Percentiles rank a stretch among this genome's conserved stretches.
These are phyloP conservation scores for Cyclostephanos invisitatus DNA, from an alignment of 108 stramenopile species.

Conservation along the genomic window DNA sequence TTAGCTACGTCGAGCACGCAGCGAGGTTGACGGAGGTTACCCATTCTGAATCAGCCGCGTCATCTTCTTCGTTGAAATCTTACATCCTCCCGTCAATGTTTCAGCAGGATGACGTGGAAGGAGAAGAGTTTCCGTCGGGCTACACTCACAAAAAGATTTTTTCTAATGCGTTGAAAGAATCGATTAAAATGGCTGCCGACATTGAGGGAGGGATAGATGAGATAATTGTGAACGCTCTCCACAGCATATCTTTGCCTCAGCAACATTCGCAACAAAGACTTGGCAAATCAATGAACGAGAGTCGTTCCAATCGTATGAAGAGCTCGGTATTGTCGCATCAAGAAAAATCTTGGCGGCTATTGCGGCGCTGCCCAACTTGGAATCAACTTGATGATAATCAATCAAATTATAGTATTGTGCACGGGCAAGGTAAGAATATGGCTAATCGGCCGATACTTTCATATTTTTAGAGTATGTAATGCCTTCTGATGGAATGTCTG, in stretches of 20 bases:
- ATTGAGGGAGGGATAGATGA: constrained; percentile 47
- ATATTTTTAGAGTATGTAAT: background rate
- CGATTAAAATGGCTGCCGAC: constrained; percentile 26
- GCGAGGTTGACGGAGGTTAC: constrained; percentile 4
- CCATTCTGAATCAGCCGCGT: background rate
- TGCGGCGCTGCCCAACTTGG: constrained; percentile 74
- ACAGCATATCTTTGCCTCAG: constrained; percentile 48
- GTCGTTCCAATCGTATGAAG: constrained; percentile 20
- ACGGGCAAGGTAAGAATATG: constrained; percentile 55
- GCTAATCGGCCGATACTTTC: background rate
- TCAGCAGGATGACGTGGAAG: constrained; percentile 11
- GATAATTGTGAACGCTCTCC: constrained; percentile 56
- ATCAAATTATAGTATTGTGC: constrained; percentile 43
- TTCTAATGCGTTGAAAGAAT: constrained; percentile 33
- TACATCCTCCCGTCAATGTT: constrained; percentile 15
- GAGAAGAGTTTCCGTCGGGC: constrained; percentile 11
- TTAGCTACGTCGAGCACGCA: constrained; percentile 21
- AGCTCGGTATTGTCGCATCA: constrained; percentile 38
- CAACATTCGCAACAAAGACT: background rate
- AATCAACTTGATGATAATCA: constrained; percentile 59
- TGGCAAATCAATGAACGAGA: background rate
- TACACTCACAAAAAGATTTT: constrained; percentile 5
- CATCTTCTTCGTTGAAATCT: constrained; percentile 7
- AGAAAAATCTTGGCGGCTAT: constrained; percentile 61
- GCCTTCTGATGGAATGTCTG: background rate